phyloP scores from a whole-genome alignment of 495 filamentous ascomycete species.

The Penicillium fimorum region DNA sequence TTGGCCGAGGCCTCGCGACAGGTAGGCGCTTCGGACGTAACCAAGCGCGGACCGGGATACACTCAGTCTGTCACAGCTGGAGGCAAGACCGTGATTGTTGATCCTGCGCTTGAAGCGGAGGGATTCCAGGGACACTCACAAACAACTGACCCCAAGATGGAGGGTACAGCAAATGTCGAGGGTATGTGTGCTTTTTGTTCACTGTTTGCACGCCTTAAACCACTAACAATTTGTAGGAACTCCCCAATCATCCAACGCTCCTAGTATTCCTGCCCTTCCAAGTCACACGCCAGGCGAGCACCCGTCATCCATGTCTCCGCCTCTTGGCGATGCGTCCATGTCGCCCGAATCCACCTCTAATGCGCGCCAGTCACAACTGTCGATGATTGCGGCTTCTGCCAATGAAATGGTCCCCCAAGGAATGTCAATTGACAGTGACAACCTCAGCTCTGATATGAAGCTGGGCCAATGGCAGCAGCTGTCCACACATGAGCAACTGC shows the following conservation, averaged over 20 bases:
- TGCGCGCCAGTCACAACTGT: conserved; percentile 48
- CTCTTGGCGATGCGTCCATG: conserved; percentile 39
- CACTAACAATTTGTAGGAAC: conserved; percentile 32
- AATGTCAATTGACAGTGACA: conserved; percentile 40
- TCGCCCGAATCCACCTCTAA: conserved; percentile 40
- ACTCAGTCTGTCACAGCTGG: conserved; percentile 48
- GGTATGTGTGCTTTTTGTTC: conserved; percentile 11
- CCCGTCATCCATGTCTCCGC: conserved; percentile 40
- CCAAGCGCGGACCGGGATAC: conserved; percentile 43
- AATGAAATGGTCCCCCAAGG: conserved; percentile 51
- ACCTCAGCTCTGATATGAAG: conserved; percentile 34
- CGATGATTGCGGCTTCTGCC: conserved; percentile 49
- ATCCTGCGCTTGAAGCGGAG: conserved; percentile 48
- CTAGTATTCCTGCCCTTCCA: conserved; percentile 36
- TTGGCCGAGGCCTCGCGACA: conserved; percentile 80
- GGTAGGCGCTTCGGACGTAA: conserved; percentile 51
- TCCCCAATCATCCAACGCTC: conserved; percentile 30
- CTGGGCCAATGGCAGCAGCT: conserved; percentile 42
- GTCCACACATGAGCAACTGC: conserved; percentile 45
- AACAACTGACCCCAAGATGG: conserved; percentile 30
- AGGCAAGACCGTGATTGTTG: conserved; percentile 49
- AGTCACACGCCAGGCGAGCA: conserved; percentile 35
- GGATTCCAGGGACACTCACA: conserved; percentile 41
- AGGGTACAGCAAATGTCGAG: conserved; percentile 31
- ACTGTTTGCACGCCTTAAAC: neutral